Evolutionary conservation across 371 early-diverging fungal genomes (phyloP).

Genomic region (Batkoa obscura): DNA sequence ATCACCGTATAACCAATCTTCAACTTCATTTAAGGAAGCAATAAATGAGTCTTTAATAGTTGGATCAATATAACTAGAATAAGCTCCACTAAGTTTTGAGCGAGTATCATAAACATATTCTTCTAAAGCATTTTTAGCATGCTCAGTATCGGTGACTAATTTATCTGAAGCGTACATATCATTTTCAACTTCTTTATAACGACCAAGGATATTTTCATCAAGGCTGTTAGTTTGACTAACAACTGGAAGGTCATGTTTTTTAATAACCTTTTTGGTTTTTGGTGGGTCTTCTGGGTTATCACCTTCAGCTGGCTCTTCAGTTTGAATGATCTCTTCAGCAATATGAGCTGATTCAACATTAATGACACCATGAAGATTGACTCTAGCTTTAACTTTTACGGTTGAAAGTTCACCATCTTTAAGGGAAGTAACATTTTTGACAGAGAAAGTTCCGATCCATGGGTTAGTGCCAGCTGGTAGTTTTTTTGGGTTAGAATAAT

Average conservation of each 20-base stretch:
- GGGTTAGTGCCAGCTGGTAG: constrained; percentile 49
- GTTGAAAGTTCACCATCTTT: constrained; percentile 27
- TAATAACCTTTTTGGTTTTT: constrained; percentile 71
- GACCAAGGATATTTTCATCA: constrained; percentile 27
- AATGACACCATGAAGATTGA: constrained; percentile 27
- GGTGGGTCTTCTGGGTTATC: constrained; percentile 13
- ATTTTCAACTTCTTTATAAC: constrained; percentile 56
- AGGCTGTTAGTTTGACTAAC: constrained; percentile 35
- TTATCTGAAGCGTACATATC: constrained; percentile 73
- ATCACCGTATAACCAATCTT: constrained; percentile 96
- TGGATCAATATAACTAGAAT: constrained; percentile 54
- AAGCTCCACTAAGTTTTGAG: constrained; percentile 57
- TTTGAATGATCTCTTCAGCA: constrained; percentile 68
- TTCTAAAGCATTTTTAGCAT: constrained; percentile 85
- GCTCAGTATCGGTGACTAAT: constrained; percentile 83
- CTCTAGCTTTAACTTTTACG: constrained; percentile 76
- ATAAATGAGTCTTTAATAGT: constrained; percentile 46
- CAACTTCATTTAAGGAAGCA: constrained; percentile 47
- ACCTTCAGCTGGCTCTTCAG: constrained; percentile 18
- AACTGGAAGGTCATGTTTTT: constrained; percentile 69
- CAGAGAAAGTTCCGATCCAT: constrained; percentile 43
- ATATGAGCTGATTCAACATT: constrained; percentile 68
- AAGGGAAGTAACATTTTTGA: constrained; percentile 28
- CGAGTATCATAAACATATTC: constrained; percentile 97
- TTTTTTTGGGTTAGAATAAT: constrained; percentile 36